Evolutionary conservation across 1,284 basidiomycete species (phyloP), one percentile per base, ranked within the genome.

Genomic region (Stygiomarasmius scandens): DNA sequence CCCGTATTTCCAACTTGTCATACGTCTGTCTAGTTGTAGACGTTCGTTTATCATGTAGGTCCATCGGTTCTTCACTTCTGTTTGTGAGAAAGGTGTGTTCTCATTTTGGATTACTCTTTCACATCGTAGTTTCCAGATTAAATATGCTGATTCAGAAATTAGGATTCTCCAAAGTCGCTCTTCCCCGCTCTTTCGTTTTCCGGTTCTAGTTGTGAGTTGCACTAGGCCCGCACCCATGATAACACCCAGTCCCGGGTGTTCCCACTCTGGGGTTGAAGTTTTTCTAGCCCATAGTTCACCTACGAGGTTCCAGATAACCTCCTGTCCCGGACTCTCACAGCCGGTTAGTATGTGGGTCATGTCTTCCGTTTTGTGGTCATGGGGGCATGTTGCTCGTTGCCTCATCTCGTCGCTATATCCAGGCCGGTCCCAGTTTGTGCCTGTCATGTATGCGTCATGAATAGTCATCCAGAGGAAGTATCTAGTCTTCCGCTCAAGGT

Each of bases 61-160:
- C 62, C 60, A 62, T 52, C 55, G 34, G 23, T 46, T 58, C 43
- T 50, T 20, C 3, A 56, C 47, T 46, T 61, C 61, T 3, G 6
- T 23, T 14, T 16, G 3, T 0, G 55, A 27, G 45, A 48, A 27
- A 1, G 46, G 19, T 20, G 23, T 16, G 16, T 49, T 29, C 1
- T 49, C 38, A 9, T 57, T 46, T 9, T 11, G 19, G 2, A 72
- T 69, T 0, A 64, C 61, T 11, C 67, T 20, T 29, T 71, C 64
- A 49, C 63, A 64, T n/a, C 70, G 44, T 3, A 72, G 45, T 36
- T 62, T 66, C 72, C 71, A 74, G 16, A 73, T 69, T 1, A 74
- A 61, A 54, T 71, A 61, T 0, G 66, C 65, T 0, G 69, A 60
- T 49, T 75, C 70, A 0, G 68, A 59, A 3, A 70, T 60, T 0